phyloP scores from a whole-genome alignment of 176 grass and related monocot species.

The Typha latifolia region DNA sequence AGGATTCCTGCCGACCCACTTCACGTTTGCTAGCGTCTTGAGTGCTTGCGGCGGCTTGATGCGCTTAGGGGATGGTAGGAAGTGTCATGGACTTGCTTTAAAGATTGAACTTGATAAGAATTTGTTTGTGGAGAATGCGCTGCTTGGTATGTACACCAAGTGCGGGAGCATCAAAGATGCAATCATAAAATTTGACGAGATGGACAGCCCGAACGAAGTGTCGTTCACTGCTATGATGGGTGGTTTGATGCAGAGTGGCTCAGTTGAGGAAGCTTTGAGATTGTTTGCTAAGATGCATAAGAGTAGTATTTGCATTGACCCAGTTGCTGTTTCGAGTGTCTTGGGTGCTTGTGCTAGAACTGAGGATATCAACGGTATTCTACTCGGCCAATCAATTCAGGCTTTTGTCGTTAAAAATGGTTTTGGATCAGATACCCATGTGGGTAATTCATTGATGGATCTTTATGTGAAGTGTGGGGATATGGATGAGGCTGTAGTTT shows the following conservation, averaged over 20 bases:
- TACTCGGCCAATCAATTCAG: slow-evolving; percentile 39
- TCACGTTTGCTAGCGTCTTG: slow-evolving; percentile 77
- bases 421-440: slow-evolving; percentile 55
- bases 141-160: slow-evolving; percentile 66
- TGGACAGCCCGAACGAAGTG: slow-evolving; percentile 58
- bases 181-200: slow-evolving; percentile 44
- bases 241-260: slow-evolving; percentile 43
- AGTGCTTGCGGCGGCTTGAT: slow-evolving; percentile 49
- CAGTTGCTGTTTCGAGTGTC: slow-evolving; percentile 57
- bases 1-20: slow-evolving; percentile 47
- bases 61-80: slow-evolving; percentile 41
- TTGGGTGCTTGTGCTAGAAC: slow-evolving; percentile 46
- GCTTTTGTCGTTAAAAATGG: slow-evolving; percentile 51
- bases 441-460: slow-evolving; percentile 63
- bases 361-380: slow-evolving; percentile 21
- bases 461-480: slow-evolving; percentile 52
- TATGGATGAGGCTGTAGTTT: slow-evolving; percentile 47
- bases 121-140: slow-evolving; percentile 63
- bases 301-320: slow-evolving; percentile 49
- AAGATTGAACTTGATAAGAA: slow-evolving; percentile 52
- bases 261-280: slow-evolving; percentile 41
- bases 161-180: slow-evolving; percentile 35
- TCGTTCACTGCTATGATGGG: slow-evolving; percentile 86
- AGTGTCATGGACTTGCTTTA: slow-evolving; percentile 48
- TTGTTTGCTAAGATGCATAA: slow-evolving; percentile 63